These are phyloP conservation scores for Cardiospermum halicacabum DNA, from an alignment of 345 rosid genomes.

Conservation along the genomic window DNA sequence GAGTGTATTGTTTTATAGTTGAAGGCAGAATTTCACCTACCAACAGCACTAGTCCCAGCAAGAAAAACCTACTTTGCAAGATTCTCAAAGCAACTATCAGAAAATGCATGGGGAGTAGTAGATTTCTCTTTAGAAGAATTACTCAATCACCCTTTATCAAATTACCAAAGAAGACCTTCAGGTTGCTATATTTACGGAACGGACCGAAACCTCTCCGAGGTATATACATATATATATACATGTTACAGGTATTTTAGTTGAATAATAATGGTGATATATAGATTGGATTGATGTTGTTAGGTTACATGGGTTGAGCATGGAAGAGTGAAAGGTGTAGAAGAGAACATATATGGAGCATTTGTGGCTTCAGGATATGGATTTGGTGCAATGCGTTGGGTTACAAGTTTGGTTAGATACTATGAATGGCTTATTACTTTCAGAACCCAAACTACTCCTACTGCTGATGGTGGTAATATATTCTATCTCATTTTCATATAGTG, in stretches of 20 bases:
- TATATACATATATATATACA: slow-evolving; percentile 7
- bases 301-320: slow-evolving; percentile 56
- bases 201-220: slow-evolving; percentile 32
- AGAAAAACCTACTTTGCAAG: slow-evolving; percentile 42
- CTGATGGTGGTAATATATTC: slow-evolving; percentile 17
- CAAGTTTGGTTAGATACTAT: slow-evolving; percentile 22
- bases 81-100: slow-evolving; percentile 24
- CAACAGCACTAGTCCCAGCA: slow-evolving; percentile 34
- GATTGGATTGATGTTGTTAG: slow-evolving; percentile 12
- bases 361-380: slow-evolving; percentile 41
- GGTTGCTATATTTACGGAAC: slow-evolving; percentile 42
- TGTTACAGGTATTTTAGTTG: too few relatives aligned
- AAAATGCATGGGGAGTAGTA: slow-evolving; percentile 44
- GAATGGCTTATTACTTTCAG: slow-evolving; percentile 24
- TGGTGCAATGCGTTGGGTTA: slow-evolving; percentile 51
- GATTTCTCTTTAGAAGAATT: slow-evolving; percentile 46
- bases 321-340: slow-evolving; percentile 28
- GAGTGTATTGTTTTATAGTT: slow-evolving; percentile 18
- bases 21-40: slow-evolving; percentile 42
- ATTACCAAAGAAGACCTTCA: slow-evolving; percentile 41
- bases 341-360: slow-evolving; percentile 18
- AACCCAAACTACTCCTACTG: background rate
- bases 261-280: background rate
- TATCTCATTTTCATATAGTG: background rate
- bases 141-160: slow-evolving; percentile 21